Evolutionary conservation across 441 rosid species (phyloP), one percentile per base, ranked within the genome.

Genomic region (Erysimum cheiri): DNA sequence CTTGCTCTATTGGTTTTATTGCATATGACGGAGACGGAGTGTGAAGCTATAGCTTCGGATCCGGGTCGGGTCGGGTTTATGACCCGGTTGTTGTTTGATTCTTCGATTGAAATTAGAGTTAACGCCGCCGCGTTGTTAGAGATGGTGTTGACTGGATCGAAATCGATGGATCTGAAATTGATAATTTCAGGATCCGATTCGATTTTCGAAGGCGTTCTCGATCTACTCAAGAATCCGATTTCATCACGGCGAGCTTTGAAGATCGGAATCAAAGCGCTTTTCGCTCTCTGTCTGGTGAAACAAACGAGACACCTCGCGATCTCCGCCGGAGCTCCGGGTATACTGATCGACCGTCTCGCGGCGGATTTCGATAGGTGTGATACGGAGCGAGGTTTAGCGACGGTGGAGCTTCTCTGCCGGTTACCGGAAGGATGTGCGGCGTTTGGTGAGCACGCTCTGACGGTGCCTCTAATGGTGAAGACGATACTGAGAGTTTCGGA

Each of bases 111-210:
- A 33, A 91, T 85, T 60, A 84, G 98, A 70, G 82, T 88, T 39
- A 87, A 90, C 84, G 83, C 98, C 12, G 97, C 96, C 22, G 85
- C 94, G 54, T 75, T 94, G 50, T 67, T 94, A 39, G 98, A 94
- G 80, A 84, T 76, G 60, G 84, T 80, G 36, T 75, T 91, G 15
- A 83, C 86, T 10, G 95, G 95, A 9, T 78, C 87, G 22, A 83
- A 84, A 61, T 85, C 89, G 37, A 41, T 79, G 50, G 97, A 93
- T 62, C 85, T 88, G 12, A 87, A 89, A 1, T 7, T 59, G 22
- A 24, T 39, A 7, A 59, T 59, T 59, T 59, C 48, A 5, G 77
- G 77, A 28, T 75, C 76, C 10, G 90, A 82, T 14, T 87, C 77
- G 10, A 64, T 89, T 8, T 85, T 89, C 72, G 89, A 86, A 69